Percentiles rank a stretch among this genome's conserved stretches.
These are phyloP conservation scores for Solanum chilense DNA, from an alignment of 257 asterid genomes.

Conservation along the genomic window DNA sequence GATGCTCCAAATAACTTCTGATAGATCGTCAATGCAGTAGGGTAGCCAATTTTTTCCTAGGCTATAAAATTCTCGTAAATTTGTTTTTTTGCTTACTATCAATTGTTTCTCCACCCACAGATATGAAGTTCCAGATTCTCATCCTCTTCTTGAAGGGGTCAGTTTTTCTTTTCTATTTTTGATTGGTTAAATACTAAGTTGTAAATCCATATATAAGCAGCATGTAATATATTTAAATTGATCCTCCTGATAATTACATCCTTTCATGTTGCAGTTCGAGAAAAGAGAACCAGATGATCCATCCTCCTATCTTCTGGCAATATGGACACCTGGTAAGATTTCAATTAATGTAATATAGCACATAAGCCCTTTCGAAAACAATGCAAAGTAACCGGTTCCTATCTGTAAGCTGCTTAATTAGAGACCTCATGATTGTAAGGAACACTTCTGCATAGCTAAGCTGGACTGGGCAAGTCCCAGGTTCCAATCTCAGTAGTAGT, in stretches of 20 bases:
- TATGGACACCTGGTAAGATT: constrained; percentile 94
- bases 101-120: constrained; percentile 38
- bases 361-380: background rate
- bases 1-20: background rate
- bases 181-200: background rate
- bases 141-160: constrained; percentile 81
- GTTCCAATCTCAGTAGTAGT: background rate
- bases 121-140: constrained; percentile 90
- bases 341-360: background rate
- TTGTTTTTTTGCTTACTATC: background rate
- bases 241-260: constrained; percentile 4
- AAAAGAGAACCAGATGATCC: constrained; percentile 94
- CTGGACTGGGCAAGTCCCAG: background rate
- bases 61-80: background rate
- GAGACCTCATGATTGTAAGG: background rate
- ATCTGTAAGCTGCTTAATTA: background rate
- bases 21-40: background rate
- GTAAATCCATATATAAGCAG: background rate
- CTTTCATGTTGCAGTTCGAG: constrained; percentile 53
- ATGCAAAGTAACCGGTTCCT: background rate
- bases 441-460: background rate
- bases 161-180: constrained; percentile 2
- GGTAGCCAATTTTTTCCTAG: background rate
- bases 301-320: constrained; percentile 82
- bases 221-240: background rate